Percentiles rank a stretch among this genome's conserved stretches.
phyloP scores from a whole-genome alignment of 768 basidiomycete species.

The Neoboletus subvelutipes region DNA sequence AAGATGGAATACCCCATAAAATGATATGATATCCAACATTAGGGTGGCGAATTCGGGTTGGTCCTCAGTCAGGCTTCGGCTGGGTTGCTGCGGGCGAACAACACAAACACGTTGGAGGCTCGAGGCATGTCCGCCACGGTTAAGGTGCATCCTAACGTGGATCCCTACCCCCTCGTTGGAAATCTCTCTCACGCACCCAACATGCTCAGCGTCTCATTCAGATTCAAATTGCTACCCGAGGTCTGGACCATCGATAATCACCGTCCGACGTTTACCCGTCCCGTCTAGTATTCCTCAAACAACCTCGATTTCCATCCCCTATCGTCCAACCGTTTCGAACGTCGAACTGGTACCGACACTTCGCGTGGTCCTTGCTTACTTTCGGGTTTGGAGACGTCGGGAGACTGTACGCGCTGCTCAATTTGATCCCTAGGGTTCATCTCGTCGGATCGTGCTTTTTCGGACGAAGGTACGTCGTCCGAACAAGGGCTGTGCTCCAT shows the following conservation, averaged over 20 bases:
- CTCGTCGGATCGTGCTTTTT: neutral
- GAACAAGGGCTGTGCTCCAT: neutral
- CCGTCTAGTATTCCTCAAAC: conserved; percentile 1
- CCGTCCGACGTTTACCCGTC: neutral
- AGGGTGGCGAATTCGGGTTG: neutral
- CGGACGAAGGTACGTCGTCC: neutral
- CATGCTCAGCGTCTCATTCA: neutral
- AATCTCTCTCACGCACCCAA: neutral
- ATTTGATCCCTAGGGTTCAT: neutral
- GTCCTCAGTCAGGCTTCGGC: neutral
- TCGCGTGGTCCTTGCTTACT: neutral
- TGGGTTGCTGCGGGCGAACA: neutral
- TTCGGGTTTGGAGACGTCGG: neutral
- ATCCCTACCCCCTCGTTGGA: neutral
- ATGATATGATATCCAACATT: neutral
- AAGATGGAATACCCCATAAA: neutral
- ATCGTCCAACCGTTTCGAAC: conserved; percentile 5
- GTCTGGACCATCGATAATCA: neutral
- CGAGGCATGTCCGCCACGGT: conserved; percentile 2
- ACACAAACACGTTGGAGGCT: neutral
- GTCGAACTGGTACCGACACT: neutral
- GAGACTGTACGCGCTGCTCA: neutral
- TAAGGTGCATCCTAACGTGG: neutral
- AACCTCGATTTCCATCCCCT: conserved; percentile 14
- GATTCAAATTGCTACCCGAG: neutral